Percentiles rank a stretch among this genome's conserved stretches.
Evolutionary conservation across 371 early-diverging fungal species (phyloP).

Genomic region (Smittium culicis): DNA sequence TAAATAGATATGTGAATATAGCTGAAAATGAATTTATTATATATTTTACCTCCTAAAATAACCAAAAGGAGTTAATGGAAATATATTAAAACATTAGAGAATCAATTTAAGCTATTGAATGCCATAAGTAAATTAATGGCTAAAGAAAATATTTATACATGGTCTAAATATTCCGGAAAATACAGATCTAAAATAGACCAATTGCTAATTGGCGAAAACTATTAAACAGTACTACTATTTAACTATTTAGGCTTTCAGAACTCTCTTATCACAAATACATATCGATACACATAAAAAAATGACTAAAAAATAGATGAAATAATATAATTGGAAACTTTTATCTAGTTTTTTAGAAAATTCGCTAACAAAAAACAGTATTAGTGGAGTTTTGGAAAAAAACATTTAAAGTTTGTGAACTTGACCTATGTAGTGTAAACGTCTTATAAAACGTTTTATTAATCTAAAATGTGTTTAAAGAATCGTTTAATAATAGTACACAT

Average conservation of each 20-base stretch:
- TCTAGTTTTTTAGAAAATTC: neutral
- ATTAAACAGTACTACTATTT: neutral
- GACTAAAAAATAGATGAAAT: neutral
- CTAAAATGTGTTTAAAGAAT: too few relatives aligned
- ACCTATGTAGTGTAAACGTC: too few relatives aligned
- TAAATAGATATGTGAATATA: constrained; percentile 1
- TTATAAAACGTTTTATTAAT: too few relatives aligned
- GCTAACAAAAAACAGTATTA: neutral
- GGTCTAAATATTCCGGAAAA: neutral
- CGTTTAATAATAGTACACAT: too few relatives aligned
- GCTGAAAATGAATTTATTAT: neutral
- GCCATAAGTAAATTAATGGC: neutral
- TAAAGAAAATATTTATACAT: neutral
- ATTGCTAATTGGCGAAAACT: neutral
- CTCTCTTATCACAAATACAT: constrained; percentile 5
- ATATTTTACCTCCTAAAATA: constrained; percentile 1
- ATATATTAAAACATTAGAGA: neutral
- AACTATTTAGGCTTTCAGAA: too few relatives aligned
- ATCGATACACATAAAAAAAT: neutral
- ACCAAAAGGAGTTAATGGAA: neutral
- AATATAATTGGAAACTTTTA: neutral
- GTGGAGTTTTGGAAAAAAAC: neutral
- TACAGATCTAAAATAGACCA: constrained; percentile 5
- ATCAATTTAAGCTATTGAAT: neutral
- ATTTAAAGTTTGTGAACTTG: neutral